A percentile compares a stretch with the other conserved stretches of the same genome.
phyloP scores from a whole-genome alignment of 352 stramenopile genomes.

The Elongisporangium prolatum region DNA sequence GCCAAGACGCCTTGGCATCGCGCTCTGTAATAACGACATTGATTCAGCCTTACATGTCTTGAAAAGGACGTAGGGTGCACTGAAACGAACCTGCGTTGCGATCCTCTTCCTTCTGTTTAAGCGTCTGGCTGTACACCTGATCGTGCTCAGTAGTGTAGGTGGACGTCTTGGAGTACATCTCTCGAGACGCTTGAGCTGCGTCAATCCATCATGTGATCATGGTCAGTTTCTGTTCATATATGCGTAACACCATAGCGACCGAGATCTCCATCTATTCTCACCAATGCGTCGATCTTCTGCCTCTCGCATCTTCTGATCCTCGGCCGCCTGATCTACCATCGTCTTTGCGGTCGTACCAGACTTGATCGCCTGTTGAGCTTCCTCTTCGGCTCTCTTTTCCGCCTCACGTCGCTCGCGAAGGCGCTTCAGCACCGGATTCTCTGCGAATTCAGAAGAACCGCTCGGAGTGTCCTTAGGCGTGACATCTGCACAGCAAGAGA shows the following conservation, averaged over 20 bases:
- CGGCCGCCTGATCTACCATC: conserved; percentile 38
- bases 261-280: not conserved
- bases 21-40: conserved; percentile 22
- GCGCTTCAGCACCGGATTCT: conserved; percentile 25
- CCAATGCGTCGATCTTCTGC: conserved; percentile 30
- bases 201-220: conserved; percentile 9
- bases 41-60: no score
- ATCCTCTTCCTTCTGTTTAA: conserved; percentile 30
- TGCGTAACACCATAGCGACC: not conserved
- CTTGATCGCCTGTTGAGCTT: conserved; percentile 22
- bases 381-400: conserved; percentile 36
- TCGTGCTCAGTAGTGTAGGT: conserved; percentile 32
- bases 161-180: conserved; percentile 30
- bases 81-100: conserved; percentile 4
- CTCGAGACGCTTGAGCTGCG: conserved; percentile 22
- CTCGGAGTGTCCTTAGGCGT: not conserved
- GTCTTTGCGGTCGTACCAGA: conserved; percentile 39
- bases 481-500: not conserved
- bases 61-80: no score
- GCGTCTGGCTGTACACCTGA: conserved; percentile 28
- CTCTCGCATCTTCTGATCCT: conserved; percentile 36
- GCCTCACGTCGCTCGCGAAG: conserved; percentile 31
- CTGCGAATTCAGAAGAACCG: conserved; percentile 7
- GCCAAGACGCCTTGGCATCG: conserved; percentile 30
- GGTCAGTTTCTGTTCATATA: not conserved